phyloP scores from a whole-genome alignment of 805 yeast species.

The Metschnikowia rubicola region DNA sequence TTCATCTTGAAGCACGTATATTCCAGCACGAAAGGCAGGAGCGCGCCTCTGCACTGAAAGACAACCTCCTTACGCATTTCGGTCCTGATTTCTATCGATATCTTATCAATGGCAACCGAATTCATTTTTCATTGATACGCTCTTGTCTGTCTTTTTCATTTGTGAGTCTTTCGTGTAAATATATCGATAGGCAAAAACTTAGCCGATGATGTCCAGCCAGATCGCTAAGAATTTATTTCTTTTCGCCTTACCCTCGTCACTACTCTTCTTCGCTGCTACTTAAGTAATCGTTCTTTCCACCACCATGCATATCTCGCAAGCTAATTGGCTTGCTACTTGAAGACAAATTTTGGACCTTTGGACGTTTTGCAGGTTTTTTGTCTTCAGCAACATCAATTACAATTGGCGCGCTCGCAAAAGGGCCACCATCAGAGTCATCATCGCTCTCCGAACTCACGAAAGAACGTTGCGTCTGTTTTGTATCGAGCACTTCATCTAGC shows the following conservation, averaged over 20 bases:
- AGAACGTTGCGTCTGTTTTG: constrained; percentile 11
- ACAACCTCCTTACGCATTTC: no score
- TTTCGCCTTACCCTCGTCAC: neutral
- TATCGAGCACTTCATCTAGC: constrained; percentile 38
- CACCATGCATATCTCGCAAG: constrained; percentile 36
- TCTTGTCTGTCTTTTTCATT: no score
- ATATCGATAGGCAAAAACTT: no score
- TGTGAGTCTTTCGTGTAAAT: no score
- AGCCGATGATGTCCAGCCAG: no score
- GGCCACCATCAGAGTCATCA: constrained; percentile 25
- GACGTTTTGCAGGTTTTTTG: constrained; percentile 4
- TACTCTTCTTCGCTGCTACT: constrained; percentile 35
- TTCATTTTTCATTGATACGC: no score
- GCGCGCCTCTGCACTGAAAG: neutral
- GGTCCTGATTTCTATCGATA: no score
- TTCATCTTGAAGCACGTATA: neutral
- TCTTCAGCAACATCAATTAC: constrained; percentile 27
- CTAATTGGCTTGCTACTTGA: constrained; percentile 33
- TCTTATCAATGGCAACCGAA: no score
- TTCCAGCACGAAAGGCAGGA: neutral
- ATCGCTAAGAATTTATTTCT: no score
- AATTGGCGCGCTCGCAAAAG: constrained; percentile 23
- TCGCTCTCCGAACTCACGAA: constrained; percentile 17
- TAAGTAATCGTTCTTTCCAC: constrained; percentile 21
- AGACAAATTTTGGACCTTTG: constrained; percentile 2